A percentile compares a stretch with the other conserved stretches of the same genome.
These are phyloP conservation scores for Tausonia pullulans DNA, from an alignment of 1,284 basidiomycete species.

Conservation along the genomic window DNA sequence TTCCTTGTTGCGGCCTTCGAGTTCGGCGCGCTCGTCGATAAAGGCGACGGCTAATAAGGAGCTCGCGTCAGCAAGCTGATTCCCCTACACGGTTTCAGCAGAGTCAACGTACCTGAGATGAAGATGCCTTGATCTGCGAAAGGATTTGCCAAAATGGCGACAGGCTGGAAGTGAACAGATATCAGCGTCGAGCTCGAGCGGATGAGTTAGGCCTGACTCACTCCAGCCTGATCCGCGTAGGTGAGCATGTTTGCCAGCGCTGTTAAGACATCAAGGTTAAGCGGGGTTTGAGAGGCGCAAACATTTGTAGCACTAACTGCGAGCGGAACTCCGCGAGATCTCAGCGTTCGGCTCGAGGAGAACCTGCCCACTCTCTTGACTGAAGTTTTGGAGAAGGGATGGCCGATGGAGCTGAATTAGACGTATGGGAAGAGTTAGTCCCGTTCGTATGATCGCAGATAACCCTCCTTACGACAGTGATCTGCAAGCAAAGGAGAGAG, in stretches of 20 bases:
- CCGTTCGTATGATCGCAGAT: not conserved
- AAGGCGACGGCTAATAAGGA: not conserved
- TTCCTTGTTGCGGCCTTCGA: not conserved
- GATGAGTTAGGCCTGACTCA: not conserved
- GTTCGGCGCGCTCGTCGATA: slow-evolving; percentile 8
- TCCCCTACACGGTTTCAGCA: no score
- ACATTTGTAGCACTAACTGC: slow-evolving; percentile 1
- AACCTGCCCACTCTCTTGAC: slow-evolving; percentile 3
- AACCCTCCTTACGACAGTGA: slow-evolving; percentile 7
- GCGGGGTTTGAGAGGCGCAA: no score
- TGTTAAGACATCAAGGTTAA: not conserved
- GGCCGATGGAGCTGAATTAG: slow-evolving; percentile 12
- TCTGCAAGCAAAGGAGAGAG: not conserved
- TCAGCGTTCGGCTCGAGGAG: slow-evolving; percentile 15
- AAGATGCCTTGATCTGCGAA: slow-evolving; percentile 17
- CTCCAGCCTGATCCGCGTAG: slow-evolving; percentile 9
- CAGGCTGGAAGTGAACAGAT: not conserved
- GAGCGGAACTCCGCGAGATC: slow-evolving; percentile 14
- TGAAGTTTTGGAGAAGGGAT: slow-evolving; percentile 12
- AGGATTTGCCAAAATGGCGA: slow-evolving; percentile 13
- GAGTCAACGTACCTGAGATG: not conserved
- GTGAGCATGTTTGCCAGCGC: slow-evolving; percentile 15
- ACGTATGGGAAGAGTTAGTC: no score
- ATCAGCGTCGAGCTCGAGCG: not conserved
- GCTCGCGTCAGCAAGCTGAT: no score